phyloP scores from a whole-genome alignment of 306 rosid genomes.

The Hippophae tibetana region DNA sequence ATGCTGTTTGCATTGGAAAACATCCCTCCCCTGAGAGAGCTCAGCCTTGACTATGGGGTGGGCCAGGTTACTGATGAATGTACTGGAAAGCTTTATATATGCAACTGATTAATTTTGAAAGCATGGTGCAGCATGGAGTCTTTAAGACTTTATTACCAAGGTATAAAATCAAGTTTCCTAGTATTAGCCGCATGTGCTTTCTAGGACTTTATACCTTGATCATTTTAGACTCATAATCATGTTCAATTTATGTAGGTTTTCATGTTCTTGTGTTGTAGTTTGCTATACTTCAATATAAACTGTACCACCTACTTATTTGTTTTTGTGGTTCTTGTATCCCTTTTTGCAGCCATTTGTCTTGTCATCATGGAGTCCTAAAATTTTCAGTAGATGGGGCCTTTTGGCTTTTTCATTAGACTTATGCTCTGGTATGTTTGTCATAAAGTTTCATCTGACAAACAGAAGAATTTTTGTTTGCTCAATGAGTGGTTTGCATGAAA shows the following conservation, averaged over 20 bases:
- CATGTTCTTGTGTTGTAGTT: no score
- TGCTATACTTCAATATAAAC: no score
- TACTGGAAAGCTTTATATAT: slow-evolving; percentile 59
- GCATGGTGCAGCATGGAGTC: slow-evolving; percentile 32
- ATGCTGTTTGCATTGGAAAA: slow-evolving; percentile 94
- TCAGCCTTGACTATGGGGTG: slow-evolving; percentile 93
- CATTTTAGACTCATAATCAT: not conserved
- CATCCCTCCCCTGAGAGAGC: slow-evolving; percentile 97
- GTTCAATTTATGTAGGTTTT: not conserved
- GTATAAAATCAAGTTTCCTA: slow-evolving; percentile 30
- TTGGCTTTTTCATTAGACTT: no score
- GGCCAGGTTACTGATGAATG: slow-evolving; percentile 40
- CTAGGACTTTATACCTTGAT: not conserved
- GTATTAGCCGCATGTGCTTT: slow-evolving; percentile 4
- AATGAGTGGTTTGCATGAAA: no score
- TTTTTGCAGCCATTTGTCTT: no score
- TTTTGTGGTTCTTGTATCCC: no score
- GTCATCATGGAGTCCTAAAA: no score
- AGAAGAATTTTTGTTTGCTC: no score
- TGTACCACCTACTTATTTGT: no score
- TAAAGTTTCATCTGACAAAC: no score
- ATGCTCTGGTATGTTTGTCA: no score
- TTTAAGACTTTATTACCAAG: slow-evolving; percentile 22
- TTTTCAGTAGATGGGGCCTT: no score
- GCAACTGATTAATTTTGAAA: slow-evolving; percentile 44